Evolutionary conservation across 495 filamentous ascomycete species (phyloP), one percentile per base, ranked within the genome.

Genomic region (Penicillium mononematosum): DNA sequence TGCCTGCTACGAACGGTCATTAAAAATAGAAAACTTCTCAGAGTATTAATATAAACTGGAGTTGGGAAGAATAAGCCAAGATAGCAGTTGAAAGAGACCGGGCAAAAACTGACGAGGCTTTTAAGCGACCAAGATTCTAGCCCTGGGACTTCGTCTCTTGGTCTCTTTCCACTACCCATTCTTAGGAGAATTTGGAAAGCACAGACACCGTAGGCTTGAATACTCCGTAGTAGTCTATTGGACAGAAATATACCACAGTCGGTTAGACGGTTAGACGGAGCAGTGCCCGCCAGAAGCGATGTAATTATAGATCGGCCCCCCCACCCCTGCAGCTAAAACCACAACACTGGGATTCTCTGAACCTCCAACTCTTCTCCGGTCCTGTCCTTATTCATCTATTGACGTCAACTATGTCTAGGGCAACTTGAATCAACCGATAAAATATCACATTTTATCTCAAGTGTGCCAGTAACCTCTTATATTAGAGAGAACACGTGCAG

Each of bases 311-410:
- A 68, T 65, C 60, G 58, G 46, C 46, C 51, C 59, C 53, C 52
- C 22, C 55, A 61, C 56, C 68, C 71, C 71, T 74, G 71, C 66
- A 74, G 63, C 65, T 65, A 72, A 70, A 74, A 71, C 73, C 71
- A 72, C 65, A 66, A 48, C 64, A 59, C 65, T 67, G 73, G 71
- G 64, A 62, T 58, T 63, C 48, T 61, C 49, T 55, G 58, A 59
- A 59, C 59, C 43, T 60, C 56, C 52, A 44, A 46, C 29, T 42
- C 38, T 53, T 7, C 50, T 19, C 43, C 32, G 45, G 39, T 45
- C 27, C 53, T 42, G 45, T 44, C 51, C 29, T 49, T 47, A 31
- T 31, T 45, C 38, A 48, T 44, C 48, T 45, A 22, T 48, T 44
- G 47, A 55, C 50, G 20, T 32, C 45, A 45, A 50, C 22, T 7